Conservation (phyloP, 2,329 filamentous ascomycete species). For the Verticillium albo-atrum region DNA sequence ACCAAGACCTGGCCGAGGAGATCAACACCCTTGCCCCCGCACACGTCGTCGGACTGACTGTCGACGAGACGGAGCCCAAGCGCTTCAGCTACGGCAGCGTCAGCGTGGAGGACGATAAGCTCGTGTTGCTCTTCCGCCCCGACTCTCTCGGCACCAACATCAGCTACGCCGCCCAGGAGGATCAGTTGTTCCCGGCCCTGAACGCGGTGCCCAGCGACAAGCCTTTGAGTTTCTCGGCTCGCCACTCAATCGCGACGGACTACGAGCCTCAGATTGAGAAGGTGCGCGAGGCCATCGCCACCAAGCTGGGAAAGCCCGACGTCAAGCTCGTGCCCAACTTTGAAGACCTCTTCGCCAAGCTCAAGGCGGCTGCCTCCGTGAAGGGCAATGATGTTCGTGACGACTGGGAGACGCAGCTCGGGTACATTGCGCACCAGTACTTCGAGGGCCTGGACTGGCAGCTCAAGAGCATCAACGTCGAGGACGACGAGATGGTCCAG, state of each 20-base stretch:
- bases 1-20: conserved; percentile 36
- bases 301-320: conserved; percentile 29
- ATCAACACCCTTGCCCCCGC: conserved; percentile 40
- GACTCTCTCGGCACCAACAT: conserved; percentile 41
- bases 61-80: conserved; percentile 33
- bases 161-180: conserved; percentile 27
- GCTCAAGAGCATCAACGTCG: conserved; percentile 40
- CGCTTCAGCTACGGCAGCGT: conserved; percentile 38
- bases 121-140: conserved; percentile 43
- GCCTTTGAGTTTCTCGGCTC: conserved; percentile 36
- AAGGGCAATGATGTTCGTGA: conserved; percentile 23
- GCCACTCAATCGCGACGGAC: conserved; percentile 34
- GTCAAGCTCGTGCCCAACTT: conserved; percentile 44
- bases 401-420: conserved; percentile 41
- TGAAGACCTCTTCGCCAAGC: conserved; percentile 34
- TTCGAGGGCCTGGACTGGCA: conserved; percentile 36
- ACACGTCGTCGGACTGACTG: conserved; percentile 40
- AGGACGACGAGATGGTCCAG: conserved; percentile 41
- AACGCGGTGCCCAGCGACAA: conserved; percentile 34
- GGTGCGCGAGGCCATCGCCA: conserved; percentile 30
- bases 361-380: conserved; percentile 26
- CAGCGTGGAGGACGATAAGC: conserved; percentile 38
- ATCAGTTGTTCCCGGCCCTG: conserved; percentile 37
- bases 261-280: conserved; percentile 39
- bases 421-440: conserved; percentile 34